Base-by-base conservation (phyloP, 2,329 filamentous ascomycete genomes). In the Monosporascus sp. region DNA sequence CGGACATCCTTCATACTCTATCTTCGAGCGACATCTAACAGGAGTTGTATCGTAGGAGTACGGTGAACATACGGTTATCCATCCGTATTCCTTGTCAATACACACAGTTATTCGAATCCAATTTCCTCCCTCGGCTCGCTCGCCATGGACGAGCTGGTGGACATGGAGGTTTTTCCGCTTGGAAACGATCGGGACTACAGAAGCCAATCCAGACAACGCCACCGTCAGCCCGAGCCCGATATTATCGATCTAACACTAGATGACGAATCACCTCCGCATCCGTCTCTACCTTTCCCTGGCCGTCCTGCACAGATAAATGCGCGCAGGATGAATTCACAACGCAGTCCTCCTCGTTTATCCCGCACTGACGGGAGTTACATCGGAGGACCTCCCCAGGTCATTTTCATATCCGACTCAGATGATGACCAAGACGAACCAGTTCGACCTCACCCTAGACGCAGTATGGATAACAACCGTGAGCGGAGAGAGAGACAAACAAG, bases 351-450 rank as follows among this genome's bases (percentile, higher is more conserved):
- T 1, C 60, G 60, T 36, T 41, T 68, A 9, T 60, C 62, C 20
- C 61, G 66, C 17, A 68, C 63, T 47, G 66, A 69, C 50, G 60
- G 59, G 31, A 63, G 57, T 44, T 67, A 68, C 54, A 56, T 66
- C 31, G 56, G 55, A 24, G 24, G 47, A 4, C 56, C 15, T 57
- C 31, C 31, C 31, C 31, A 57, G 6, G 55, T 66, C 18, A 68
- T 68, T 45, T 57, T 68, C 15, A 58, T 62, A 41, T 67, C 65
- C 0, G 66, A 68, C 50, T 63, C 62, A 7, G 66, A 68, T 37
- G 64, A 65, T 24, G 60, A 57, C 14, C 58, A 54, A 48, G 46
- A 49, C 50, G 11, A 35, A 48, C 18, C 49, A 14, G 49, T 25
- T 18, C 50, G 54, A 52, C 48, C 47, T 7, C 49, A 49, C 47